Evolutionary conservation across 441 rosid genomes (phyloP), one percentile per base, ranked within the genome.

Genomic region (Heliophila coronopifolia): DNA sequence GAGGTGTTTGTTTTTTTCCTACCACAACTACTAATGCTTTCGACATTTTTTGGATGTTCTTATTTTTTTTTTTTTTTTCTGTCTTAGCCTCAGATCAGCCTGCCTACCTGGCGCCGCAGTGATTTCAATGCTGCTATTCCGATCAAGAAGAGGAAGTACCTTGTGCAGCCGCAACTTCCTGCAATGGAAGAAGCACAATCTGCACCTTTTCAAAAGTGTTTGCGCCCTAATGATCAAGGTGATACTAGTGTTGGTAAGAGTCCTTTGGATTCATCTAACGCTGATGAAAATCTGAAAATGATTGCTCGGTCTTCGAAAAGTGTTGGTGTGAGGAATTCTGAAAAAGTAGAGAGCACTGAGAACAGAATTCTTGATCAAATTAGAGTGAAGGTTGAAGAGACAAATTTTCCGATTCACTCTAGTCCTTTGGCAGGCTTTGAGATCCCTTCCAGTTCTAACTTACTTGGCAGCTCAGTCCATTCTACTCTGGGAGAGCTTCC

Each of bases 141-240:
- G 15, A 70, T 90, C 68, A 90, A 90, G 84, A 89, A 89, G 78
- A 79, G 97, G 66, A 79, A 82, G 69, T 75, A 66, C 44, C 40
- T 75, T 13, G 61, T 76, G 30, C 67, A 58, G 26, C 66, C 76
- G 22, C 60, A 76, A 44, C 76, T 75, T 3, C 81, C 77, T 24
- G 39, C 72, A 0, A 24, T 33, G 27, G 75, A 74, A 56, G 80
- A 76, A 42, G 45, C 57, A 12, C 55, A 61, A 62, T 50, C 50
- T 0, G 13, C 33, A 0, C 20, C 18, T 4, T 32, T 58, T 26
- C 57, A 50, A 34, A 66, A 63, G 9, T 57, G 43, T 54, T 30
- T 46, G 17, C 45, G 16, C 23, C 63, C 41, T 55, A 61, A 47
- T 27, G 48, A 34, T n/a, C 46, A 49, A 35, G 63, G 53, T 44